These are phyloP conservation scores for Dictyostelium brefeldianum DNA, from an alignment of 78 protist species.

Conservation along the genomic window DNA sequence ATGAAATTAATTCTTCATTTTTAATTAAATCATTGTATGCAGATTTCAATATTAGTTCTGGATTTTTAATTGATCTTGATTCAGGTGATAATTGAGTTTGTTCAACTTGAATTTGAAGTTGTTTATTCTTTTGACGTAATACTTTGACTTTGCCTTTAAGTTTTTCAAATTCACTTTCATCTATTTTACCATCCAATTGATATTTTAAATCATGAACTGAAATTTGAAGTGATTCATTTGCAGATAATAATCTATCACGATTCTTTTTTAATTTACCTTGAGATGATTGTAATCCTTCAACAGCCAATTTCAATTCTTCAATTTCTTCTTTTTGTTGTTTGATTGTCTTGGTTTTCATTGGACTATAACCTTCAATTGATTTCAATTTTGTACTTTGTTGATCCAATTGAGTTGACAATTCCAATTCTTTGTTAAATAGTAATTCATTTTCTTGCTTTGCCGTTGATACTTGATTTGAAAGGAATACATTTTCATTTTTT, in stretches of 20 bases:
- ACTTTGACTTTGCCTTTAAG: conserved; percentile 9
- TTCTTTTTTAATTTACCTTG: conserved; percentile 43
- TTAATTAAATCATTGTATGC: conserved; percentile 58
- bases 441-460: conserved; percentile 32
- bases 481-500: conserved; percentile 19
- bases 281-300: conserved; percentile 17
- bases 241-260: conserved; percentile 24
- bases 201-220: conserved; percentile 26
- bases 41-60: conserved; percentile 27
- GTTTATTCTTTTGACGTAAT: conserved; percentile 35
- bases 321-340: conserved; percentile 45
- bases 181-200: conserved; percentile 30
- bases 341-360: neutral
- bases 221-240: conserved; percentile 20
- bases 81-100: neutral
- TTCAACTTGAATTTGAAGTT: conserved; percentile 34
- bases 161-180: neutral
- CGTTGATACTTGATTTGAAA: neutral
- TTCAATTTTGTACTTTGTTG: neutral
- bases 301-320: conserved; percentile 18
- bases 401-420: neutral
- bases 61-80: conserved; percentile 14
- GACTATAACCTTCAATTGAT: conserved; percentile 5
- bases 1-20: conserved; percentile 49
- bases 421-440: neutral